A percentile compares a stretch with the other conserved stretches of the same genome.
phyloP scores from a whole-genome alignment of 345 rosid genomes.

The Diplotaxis tenuifolia region DNA sequence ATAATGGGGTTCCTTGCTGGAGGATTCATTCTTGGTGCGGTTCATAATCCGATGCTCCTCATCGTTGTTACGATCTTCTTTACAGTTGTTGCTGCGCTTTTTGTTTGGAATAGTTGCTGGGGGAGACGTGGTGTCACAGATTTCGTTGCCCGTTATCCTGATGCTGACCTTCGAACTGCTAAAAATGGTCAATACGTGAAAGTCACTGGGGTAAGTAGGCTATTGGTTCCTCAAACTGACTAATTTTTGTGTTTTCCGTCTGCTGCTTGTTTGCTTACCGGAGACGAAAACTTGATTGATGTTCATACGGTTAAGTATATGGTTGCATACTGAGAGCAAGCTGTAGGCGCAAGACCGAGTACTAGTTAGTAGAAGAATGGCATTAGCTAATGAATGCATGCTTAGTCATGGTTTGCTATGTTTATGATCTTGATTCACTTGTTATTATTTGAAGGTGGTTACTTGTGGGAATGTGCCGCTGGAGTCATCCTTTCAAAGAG shows the following conservation, averaged over 20 bases:
- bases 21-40: constrained; percentile 97
- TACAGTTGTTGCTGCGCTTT: constrained; percentile 70
- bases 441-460: constrained; percentile 60
- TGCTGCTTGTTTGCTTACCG: too few relatives aligned
- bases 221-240: not conserved
- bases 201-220: constrained; percentile 90
- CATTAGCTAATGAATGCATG: constrained; percentile 17
- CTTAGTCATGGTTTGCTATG: not conserved
- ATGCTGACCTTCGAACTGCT: constrained; percentile 94
- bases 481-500: constrained; percentile 87
- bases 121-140: constrained; percentile 74
- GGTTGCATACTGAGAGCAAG: not conserved
- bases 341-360: not conserved
- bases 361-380: constrained; percentile 1
- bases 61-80: constrained; percentile 84
- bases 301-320: too few relatives aligned
- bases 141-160: constrained; percentile 77
- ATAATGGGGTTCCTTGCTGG: constrained; percentile 99
- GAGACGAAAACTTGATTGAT: too few relatives aligned
- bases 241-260: not conserved
- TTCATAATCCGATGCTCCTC: constrained; percentile 91
- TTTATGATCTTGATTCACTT: constrained; percentile 15
- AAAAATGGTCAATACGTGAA: constrained; percentile 97
- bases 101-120: constrained; percentile 82
- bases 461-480: constrained; percentile 95